Evolutionary conservation across 768 basidiomycete species (phyloP).

Genomic region (Coprinopsis cinerea): DNA sequence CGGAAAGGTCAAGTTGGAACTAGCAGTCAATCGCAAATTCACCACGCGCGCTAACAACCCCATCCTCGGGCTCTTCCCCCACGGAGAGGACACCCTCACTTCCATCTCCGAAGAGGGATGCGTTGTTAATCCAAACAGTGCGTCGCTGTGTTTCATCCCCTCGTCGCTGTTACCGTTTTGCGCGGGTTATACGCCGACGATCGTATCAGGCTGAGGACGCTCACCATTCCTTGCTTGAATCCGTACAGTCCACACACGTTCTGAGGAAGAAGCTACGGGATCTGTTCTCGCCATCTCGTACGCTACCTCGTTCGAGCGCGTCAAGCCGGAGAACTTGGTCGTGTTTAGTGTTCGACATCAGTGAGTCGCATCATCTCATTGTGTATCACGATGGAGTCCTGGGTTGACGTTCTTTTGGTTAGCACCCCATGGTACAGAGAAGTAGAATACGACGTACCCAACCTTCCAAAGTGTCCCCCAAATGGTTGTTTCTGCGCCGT

Average conservation of each 20-base stretch:
- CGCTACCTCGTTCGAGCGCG: conserved; percentile 29
- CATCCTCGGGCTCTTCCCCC: conserved; percentile 21
- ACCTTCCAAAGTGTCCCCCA: conserved; percentile 35
- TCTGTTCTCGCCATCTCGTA: conserved; percentile 42
- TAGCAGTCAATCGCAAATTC: too few species aligned
- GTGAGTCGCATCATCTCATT: conserved; percentile 20
- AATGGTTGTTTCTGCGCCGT: conserved; percentile 39
- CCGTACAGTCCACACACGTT: conserved; percentile 44
- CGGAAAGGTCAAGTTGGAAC: too few species aligned
- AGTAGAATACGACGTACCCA: conserved; percentile 34
- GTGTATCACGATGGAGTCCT: neutral
- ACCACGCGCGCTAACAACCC: conserved; percentile 30
- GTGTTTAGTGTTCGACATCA: conserved; percentile 35
- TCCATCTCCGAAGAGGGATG: conserved; percentile 24
- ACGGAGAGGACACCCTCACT: conserved; percentile 30
- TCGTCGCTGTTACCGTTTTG: neutral
- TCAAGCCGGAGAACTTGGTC: conserved; percentile 35
- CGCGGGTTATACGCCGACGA: too few species aligned
- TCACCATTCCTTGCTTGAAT: too few species aligned
- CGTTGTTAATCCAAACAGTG: conserved; percentile 31
- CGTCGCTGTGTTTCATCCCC: conserved; percentile 9
- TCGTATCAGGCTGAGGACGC: too few species aligned
- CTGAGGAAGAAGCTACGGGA: conserved; percentile 41
- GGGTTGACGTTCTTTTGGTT: neutral
- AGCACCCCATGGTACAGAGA: conserved; percentile 40